These are phyloP conservation scores for Fusarium agapanthi DNA, from an alignment of 2,329 filamentous ascomycete genomes.

Conservation along the genomic window DNA sequence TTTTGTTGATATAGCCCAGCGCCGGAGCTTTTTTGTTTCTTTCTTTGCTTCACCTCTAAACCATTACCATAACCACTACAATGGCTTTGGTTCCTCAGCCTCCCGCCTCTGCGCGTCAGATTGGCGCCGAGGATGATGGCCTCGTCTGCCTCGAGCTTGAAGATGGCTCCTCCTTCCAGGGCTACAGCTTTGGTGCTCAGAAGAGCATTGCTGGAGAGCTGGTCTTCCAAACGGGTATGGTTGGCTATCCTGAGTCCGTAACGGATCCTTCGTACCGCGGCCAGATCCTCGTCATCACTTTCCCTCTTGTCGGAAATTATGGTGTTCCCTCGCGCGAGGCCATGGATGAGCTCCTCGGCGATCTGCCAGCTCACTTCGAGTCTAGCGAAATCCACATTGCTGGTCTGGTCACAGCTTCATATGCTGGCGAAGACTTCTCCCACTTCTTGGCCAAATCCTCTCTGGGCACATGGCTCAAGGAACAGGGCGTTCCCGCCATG, in stretches of 20 bases:
- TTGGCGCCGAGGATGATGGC: conserved; percentile 62
- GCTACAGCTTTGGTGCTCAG: conserved; percentile 94
- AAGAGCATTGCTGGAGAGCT: conserved; percentile 96
- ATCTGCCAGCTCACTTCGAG: conserved; percentile 93
- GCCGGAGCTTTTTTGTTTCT: conserved; percentile 20
- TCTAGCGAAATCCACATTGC: conserved; percentile 92
- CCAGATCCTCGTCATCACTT: conserved; percentile 96
- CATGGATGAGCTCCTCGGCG: conserved; percentile 83
- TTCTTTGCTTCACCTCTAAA: conserved; percentile 6
- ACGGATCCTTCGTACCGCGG: conserved; percentile 89
- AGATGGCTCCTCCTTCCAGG: conserved; percentile 90
- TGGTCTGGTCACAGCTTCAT: conserved; percentile 88
- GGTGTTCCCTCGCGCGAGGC: conserved; percentile 89
- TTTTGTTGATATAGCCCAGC: conserved; percentile 21
- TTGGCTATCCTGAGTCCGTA: conserved; percentile 94
- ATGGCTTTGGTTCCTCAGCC: conserved; percentile 52
- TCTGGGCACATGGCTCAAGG: conserved; percentile 93
- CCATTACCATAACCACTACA: conserved; percentile 17
- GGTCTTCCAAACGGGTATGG: conserved; percentile 99
- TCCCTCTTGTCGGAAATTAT: conserved; percentile 96
- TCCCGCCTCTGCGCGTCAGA: conserved; percentile 69
- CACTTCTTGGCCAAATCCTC: conserved; percentile 93
- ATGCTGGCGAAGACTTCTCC: conserved; percentile 94
- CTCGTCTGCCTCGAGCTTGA: conserved; percentile 90
- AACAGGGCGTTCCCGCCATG: conserved; percentile 92